phyloP scores from a whole-genome alignment of 129 eudicot genomes.

The Centrapalus pauciflorus region DNA sequence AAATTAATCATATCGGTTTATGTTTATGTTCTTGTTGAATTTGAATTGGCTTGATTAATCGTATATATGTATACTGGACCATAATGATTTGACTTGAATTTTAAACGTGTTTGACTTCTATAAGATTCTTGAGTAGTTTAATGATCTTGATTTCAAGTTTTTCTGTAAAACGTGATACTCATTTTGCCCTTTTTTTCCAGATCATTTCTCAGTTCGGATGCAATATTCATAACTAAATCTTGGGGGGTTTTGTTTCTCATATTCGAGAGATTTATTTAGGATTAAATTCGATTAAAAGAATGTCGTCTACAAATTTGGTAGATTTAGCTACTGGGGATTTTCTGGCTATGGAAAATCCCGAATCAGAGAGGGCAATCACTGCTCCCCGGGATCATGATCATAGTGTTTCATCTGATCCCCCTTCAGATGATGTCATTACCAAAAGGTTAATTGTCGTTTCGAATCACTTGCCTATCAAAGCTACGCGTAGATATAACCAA shows the following conservation, averaged over 20 bases:
- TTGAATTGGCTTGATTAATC: too few species aligned
- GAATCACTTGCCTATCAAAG: conserved; percentile 28
- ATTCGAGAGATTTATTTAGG: not conserved
- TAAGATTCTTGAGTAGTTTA: not conserved
- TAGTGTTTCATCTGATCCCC: conserved; percentile 31
- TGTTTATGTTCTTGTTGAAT: too few species aligned
- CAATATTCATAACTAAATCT: not conserved
- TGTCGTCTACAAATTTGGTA: conserved; percentile 26
- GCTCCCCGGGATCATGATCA: conserved; percentile 32
- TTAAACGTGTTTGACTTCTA: too few species aligned
- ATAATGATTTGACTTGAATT: too few species aligned
- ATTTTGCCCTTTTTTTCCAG: too few species aligned
- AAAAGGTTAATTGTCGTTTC: conserved; percentile 31
- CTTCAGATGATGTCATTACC: conserved; percentile 13
- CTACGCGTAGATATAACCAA: conserved; percentile 18
- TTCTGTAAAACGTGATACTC: not conserved
- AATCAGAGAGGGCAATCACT: too few species aligned
- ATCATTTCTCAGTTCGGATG: not conserved
- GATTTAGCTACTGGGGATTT: conserved; percentile 34
- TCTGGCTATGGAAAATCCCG: conserved; percentile 28
- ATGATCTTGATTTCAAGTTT: not conserved
- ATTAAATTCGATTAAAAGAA: conserved; percentile 13
- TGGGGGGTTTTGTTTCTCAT: not conserved
- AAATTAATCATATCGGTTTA: too few species aligned
- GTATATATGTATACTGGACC: too few species aligned